These are phyloP conservation scores for Dryas octopetala DNA, from an alignment of 306 rosid species.

Conservation along the genomic window DNA sequence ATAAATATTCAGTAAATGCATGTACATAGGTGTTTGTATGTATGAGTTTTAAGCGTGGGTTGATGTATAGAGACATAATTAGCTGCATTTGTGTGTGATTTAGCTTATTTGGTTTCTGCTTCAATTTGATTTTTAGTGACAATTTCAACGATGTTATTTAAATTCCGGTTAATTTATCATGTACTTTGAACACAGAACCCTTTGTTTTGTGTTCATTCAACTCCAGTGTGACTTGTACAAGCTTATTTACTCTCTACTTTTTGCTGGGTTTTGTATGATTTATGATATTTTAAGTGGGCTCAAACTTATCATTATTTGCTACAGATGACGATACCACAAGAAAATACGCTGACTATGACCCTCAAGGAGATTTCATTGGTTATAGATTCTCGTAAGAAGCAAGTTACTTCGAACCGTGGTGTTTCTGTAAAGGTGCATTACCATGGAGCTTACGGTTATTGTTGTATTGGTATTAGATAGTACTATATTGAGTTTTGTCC, in stretches of 20 bases:
- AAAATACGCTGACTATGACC: conserved; percentile 27
- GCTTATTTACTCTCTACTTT: not conserved
- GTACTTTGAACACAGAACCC: not conserved
- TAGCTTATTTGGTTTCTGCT: conserved; percentile 8
- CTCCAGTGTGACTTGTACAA: not conserved
- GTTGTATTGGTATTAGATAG: conserved; percentile 12
- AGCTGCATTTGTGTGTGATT: conserved; percentile 35
- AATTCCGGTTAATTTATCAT: not conserved
- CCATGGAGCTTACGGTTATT: conserved; percentile 12
- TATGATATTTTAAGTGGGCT: conserved; percentile 4
- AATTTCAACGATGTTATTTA: not conserved
- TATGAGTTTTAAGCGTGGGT: conserved; percentile 15
- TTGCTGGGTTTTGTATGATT: not conserved
- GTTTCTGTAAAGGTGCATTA: conserved; percentile 57
- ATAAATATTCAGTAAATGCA: not conserved
- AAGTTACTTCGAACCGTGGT: conserved; percentile 60
- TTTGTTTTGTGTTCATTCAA: not conserved
- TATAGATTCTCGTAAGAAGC: conserved; percentile 79
- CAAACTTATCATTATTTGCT: conserved; percentile 13
- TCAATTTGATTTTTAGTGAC: conserved; percentile 1
- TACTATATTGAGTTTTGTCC: conserved; percentile 11
- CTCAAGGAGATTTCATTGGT: conserved; percentile 52
- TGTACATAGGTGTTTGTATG: not conserved
- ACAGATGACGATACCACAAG: conserved; percentile 46
- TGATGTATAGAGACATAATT: conserved; percentile 20